phyloP scores from a whole-genome alignment of 805 yeast species.

The Starmerella ratchasimensis region DNA sequence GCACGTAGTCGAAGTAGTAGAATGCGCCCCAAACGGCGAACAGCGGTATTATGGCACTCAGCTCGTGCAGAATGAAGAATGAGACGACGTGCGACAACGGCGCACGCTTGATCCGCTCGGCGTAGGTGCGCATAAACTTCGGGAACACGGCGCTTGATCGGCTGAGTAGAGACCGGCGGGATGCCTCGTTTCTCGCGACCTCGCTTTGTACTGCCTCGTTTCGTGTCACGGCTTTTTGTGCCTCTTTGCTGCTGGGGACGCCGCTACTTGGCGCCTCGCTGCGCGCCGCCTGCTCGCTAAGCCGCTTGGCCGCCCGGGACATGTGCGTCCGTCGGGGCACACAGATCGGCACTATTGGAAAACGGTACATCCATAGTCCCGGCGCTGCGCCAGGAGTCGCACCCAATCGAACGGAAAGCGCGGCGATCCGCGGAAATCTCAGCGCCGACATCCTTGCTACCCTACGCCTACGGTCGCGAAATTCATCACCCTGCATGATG shows the following conservation, averaged over 20 bases:
- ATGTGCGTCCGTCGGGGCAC: constrained; percentile 11
- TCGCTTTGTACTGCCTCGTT: constrained; percentile 2
- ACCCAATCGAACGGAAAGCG: too few species aligned
- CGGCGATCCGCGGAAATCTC: too few species aligned
- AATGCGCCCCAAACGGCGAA: constrained; percentile 54
- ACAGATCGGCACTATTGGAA: too few species aligned
- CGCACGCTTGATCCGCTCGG: constrained; percentile 37
- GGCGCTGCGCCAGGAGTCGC: too few species aligned
- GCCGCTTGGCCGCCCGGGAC: constrained; percentile 22
- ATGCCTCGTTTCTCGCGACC: constrained; percentile 1
- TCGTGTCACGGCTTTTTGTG: not conserved
- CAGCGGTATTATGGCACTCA: constrained; percentile 61
- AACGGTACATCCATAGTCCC: too few species aligned
- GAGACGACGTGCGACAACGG: constrained; percentile 51
- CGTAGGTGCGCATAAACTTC: constrained; percentile 36
- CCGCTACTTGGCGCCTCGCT: not conserved
- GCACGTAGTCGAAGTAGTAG: constrained; percentile 41
- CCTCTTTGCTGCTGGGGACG: not conserved
- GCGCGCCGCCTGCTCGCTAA: too few species aligned
- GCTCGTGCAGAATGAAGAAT: constrained; percentile 56
- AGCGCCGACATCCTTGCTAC: too few species aligned
- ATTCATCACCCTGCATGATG: too few species aligned
- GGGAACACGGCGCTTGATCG: constrained; percentile 31
- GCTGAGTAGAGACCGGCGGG: not conserved
- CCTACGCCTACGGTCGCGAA: too few species aligned